phyloP scores from a whole-genome alignment of 257 asterid genomes.

The Jacaranda mimosifolia region DNA sequence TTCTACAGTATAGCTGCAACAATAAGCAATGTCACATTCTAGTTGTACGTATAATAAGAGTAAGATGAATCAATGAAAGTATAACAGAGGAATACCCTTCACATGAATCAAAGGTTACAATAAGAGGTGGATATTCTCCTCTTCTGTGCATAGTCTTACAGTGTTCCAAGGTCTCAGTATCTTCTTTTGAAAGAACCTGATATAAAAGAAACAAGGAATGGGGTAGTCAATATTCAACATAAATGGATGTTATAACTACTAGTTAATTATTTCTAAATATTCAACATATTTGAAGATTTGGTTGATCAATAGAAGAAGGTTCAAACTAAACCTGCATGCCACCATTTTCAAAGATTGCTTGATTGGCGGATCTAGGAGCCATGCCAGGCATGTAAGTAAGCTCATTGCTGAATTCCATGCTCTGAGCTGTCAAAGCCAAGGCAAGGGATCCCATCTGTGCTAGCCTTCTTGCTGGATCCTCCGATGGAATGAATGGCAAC shows the following conservation, averaged over 20 bases:
- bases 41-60: neutral
- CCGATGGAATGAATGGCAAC: constrained; percentile 67
- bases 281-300: neutral
- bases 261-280: neutral
- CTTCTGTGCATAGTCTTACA: constrained; percentile 66
- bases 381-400: constrained; percentile 72
- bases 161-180: constrained; percentile 61
- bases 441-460: constrained; percentile 82
- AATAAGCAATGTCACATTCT: constrained; percentile 24
- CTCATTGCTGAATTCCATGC: constrained; percentile 76
- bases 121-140: constrained; percentile 85
- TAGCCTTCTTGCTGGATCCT: constrained; percentile 57
- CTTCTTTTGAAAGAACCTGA: constrained; percentile 81
- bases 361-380: constrained; percentile 83
- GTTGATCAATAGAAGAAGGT: constrained; percentile 13
- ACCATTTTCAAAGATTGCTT: constrained; percentile 69
- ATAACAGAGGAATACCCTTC: constrained; percentile 68
- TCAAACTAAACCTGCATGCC: constrained; percentile 84
- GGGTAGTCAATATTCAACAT: neutral
- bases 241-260: neutral
- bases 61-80: constrained; percentile 8
- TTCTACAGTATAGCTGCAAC: constrained; percentile 84
- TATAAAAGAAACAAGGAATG: constrained; percentile 4
- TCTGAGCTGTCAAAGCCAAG: constrained; percentile 66
- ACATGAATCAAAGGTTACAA: constrained; percentile 69